These are phyloP conservation scores for Coffea eugenioides DNA, from an alignment of 257 asterid species.

Conservation along the genomic window DNA sequence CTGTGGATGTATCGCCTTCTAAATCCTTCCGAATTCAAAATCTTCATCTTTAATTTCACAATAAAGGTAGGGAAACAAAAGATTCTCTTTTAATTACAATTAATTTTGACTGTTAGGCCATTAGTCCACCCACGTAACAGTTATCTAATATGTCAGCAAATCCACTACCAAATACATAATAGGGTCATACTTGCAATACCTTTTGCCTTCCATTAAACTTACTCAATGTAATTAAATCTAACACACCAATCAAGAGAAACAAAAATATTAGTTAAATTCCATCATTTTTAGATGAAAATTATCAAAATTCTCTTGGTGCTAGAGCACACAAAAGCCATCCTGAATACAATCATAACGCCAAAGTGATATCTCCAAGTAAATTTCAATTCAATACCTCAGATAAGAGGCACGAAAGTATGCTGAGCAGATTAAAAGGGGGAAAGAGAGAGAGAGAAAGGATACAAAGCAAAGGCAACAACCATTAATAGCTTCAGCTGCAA, in stretches of 20 bases:
- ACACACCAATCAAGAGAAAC: background rate
- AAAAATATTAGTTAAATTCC: background rate
- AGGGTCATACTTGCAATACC: background rate
- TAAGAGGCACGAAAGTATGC: background rate
- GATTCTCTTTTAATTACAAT: background rate
- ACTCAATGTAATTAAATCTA: background rate
- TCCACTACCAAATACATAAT: too few species aligned
- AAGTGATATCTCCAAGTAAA: too few species aligned
- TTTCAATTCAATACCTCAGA: background rate
- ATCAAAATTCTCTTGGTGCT: background rate
- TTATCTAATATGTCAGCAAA: background rate
- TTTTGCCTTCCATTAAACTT: background rate
- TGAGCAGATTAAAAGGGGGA: background rate
- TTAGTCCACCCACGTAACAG: background rate
- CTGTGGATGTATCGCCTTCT: background rate
- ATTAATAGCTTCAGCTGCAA: conserved; percentile 83
- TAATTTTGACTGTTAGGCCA: background rate
- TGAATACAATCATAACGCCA: background rate
- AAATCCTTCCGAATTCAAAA: background rate
- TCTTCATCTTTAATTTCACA: background rate
- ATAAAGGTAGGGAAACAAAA: background rate
- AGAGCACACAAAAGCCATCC: background rate
- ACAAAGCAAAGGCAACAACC: conserved; percentile 92
- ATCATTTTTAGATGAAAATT: background rate
- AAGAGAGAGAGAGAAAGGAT: conserved; percentile 41